These are phyloP conservation scores for Kuraishia capsulata DNA, from an alignment of 805 yeast species.

Conservation along the genomic window DNA sequence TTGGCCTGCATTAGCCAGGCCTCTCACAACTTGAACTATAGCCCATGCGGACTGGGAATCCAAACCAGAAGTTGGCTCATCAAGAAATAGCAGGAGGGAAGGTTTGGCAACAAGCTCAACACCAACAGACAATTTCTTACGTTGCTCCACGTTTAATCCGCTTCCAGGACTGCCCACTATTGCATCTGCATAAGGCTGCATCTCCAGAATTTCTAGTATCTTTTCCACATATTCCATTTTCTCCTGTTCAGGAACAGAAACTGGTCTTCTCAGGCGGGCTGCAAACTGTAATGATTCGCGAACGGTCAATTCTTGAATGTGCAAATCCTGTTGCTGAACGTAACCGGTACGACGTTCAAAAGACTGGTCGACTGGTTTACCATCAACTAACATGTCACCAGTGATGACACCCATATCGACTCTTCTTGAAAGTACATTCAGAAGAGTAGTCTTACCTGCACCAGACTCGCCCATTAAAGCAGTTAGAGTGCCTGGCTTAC, in stretches of 20 bases:
- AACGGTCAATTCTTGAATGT: conserved; percentile 40
- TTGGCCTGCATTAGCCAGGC: conserved; percentile 42
- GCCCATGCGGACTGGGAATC: conserved; percentile 56
- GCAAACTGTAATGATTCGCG: conserved; percentile 40
- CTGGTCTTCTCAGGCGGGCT: conserved; percentile 38
- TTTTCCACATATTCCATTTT: conserved; percentile 34
- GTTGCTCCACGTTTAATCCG: conserved; percentile 47
- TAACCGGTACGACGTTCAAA: conserved; percentile 48
- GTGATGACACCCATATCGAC: conserved; percentile 42
- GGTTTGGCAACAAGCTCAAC: conserved; percentile 50
- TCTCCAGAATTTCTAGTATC: conserved; percentile 27
- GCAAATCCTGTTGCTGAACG: conserved; percentile 49
- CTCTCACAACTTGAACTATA: conserved; percentile 39
- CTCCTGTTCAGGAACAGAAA: conserved; percentile 28
- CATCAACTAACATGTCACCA: conserved; percentile 49
- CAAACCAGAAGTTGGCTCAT: conserved; percentile 54
- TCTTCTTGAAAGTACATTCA: conserved; percentile 44
- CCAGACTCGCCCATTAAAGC: conserved; percentile 62
- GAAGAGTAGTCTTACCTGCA: conserved; percentile 53
- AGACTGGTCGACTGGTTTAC: conserved; percentile 34
- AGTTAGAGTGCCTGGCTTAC: conserved; percentile 46
- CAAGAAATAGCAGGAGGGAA: conserved; percentile 40
- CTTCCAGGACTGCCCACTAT: conserved; percentile 35
- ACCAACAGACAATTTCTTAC: conserved; percentile 45
- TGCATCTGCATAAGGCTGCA: conserved; percentile 42